Base-by-base conservation (phyloP, 306 rosid species). In the Cucurbita pepo region DNA sequence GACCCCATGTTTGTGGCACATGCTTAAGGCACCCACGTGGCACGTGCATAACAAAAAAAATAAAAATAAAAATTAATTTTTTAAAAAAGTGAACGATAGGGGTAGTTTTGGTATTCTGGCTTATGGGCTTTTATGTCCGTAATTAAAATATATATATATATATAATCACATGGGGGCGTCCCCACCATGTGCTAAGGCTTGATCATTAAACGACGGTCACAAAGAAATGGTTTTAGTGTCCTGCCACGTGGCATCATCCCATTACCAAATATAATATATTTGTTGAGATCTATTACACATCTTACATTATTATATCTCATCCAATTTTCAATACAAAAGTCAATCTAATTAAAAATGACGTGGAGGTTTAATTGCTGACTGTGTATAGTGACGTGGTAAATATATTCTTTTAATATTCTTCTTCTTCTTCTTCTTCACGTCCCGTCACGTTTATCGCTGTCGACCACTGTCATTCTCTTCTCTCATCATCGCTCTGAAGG, bases 91-190 rank as follows among this genome's bases (percentile, higher is more conserved):
- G 4, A 56, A 60, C 3, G 3, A 43, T 44, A 65, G 71, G 71
- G 71, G 71, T 65, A 65, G 38, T 11, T 8, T 65, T 11, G 71
- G 71, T 41, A 58, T 25, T 58, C 30, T 12, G 8, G n/a, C 12
- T 10, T 22, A 57, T 25, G 38, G 5, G 34, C 34, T 30, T 21
- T 60, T 60, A 15, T 34, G 5, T 36, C 36, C 44, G 11, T 38
- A 54, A 54, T 18, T 30, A 30, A 30, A 30, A 30, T n/a, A 54
- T 0, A 21, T 0, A 21, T 21, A 21, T 21, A 54, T 13, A 59
- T 34, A 69, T 48, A 13, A 50, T 69, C 73, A 69, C 73, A 50
- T 69, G 58, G 73, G 58, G 40, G 30, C 58, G 73, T 13, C 73
- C 73, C 73, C 58, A 50, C 73, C 74, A 69, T 34, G 74, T 66